A percentile compares a stretch with the other conserved stretches of the same genome.
These are phyloP conservation scores for Vigna unguiculata DNA, from an alignment of 306 rosid genomes.

Conservation along the genomic window DNA sequence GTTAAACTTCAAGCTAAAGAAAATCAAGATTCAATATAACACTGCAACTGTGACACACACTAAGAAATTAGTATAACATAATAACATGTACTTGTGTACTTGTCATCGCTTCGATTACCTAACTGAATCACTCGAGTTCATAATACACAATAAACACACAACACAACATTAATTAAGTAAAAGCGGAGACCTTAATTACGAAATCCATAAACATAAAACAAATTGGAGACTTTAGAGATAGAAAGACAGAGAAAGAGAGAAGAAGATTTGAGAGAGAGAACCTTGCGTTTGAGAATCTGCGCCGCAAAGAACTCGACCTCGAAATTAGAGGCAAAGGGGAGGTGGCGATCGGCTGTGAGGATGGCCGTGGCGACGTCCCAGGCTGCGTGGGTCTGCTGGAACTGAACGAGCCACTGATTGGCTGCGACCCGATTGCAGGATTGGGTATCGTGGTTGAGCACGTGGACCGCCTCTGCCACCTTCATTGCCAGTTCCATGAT, in stretches of 20 bases:
- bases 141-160: not conserved
- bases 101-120: not conserved
- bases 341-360: conserved; percentile 72
- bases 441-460: conserved; percentile 85
- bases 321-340: conserved; percentile 57
- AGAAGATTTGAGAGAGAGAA: not conserved
- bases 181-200: not conserved
- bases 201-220: not conserved
- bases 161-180: not conserved
- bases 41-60: no score
- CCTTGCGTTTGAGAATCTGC: conserved; percentile 98
- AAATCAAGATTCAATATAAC: no score
- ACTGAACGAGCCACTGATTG: conserved; percentile 97
- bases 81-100: no score
- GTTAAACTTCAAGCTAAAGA: not conserved
- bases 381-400: conserved; percentile 93
- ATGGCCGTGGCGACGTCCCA: conserved; percentile 97
- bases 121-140: not conserved
- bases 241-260: not conserved
- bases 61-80: no score
- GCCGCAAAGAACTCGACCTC: conserved; percentile 98
- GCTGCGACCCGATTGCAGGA: conserved; percentile 99
- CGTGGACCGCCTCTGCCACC: conserved; percentile 92
- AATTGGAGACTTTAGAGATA: not conserved
- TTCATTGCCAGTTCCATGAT: conserved; percentile 79